These are phyloP conservation scores for Cyclotella distinguenda DNA, from an alignment of 108 stramenopile genomes.

Conservation along the genomic window DNA sequence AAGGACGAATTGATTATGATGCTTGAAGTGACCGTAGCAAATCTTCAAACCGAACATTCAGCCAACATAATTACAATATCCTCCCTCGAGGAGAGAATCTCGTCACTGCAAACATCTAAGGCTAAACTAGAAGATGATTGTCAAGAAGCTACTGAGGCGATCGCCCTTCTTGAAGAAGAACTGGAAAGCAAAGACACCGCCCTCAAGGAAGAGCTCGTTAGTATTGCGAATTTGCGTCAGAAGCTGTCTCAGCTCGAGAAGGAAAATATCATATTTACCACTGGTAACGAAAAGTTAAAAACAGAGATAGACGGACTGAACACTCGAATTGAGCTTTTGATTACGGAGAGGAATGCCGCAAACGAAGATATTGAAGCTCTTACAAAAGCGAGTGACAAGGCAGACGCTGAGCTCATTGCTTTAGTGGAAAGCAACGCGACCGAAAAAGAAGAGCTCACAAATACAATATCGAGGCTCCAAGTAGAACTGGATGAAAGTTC, in stretches of 20 bases:
- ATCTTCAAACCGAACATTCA: constrained; percentile 13
- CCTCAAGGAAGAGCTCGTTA: constrained; percentile 13
- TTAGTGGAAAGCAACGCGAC: neutral
- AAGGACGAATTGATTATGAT: neutral
- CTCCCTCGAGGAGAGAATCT: constrained; percentile 21
- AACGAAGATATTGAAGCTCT: constrained; percentile 32
- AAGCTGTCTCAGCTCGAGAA: constrained; percentile 19
- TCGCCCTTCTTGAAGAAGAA: constrained; percentile 40
- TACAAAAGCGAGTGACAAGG: constrained; percentile 1
- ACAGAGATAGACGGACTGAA: constrained; percentile 18
- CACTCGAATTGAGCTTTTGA: constrained; percentile 26
- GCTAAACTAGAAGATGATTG: constrained; percentile 19
- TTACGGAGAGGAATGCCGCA: constrained; percentile 17
- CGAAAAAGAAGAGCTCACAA: neutral
- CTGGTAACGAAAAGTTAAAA: constrained; percentile 11
- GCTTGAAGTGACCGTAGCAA: neutral
- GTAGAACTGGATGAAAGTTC: constrained; percentile 42
- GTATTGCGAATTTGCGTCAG: constrained; percentile 19
- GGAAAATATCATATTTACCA: constrained; percentile 4
- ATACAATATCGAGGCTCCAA: constrained; percentile 6
- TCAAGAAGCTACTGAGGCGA: constrained; percentile 21
- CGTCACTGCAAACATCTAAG: constrained; percentile 22
- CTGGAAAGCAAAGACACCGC: constrained; percentile 31
- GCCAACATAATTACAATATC: constrained; percentile 16
- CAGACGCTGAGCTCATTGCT: constrained; percentile 9